phyloP scores from a whole-genome alignment of 139 green algal species.

The Eudorina sp. region DNA sequence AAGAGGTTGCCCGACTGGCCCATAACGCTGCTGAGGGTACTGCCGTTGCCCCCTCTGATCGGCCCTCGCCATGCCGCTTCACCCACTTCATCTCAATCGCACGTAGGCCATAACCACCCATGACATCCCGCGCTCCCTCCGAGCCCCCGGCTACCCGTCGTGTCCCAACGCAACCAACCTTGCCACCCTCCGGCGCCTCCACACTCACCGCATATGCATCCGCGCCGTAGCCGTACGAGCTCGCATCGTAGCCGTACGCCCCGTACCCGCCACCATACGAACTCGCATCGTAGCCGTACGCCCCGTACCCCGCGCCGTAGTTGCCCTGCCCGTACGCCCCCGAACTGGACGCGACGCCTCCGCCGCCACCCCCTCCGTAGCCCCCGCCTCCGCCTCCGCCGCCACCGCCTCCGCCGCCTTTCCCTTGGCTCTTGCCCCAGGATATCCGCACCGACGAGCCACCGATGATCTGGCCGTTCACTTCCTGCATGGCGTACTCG shows the following conservation, averaged over 20 bases:
- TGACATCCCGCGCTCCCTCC: too few relatives aligned
- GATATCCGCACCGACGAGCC: constrained; percentile 75
- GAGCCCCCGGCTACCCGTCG: too few relatives aligned
- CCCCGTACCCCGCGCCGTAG: constrained; percentile 6
- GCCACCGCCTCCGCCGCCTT: background rate
- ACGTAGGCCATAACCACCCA: background rate
- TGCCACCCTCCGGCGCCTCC: too few relatives aligned
- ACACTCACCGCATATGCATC: constrained; percentile 34
- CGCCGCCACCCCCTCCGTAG: background rate
- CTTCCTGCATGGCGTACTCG: constrained; percentile 80
- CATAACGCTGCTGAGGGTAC: too few relatives aligned
- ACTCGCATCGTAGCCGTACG: constrained; percentile 31
- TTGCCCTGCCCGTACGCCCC: background rate
- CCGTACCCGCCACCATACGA: constrained; percentile 17
- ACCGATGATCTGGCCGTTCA: constrained; percentile 81
- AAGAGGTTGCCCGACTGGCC: too few relatives aligned
- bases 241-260: constrained; percentile 36
- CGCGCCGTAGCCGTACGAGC: constrained; percentile 6
- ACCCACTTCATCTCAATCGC: too few relatives aligned
- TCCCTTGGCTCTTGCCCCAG: constrained; percentile 71
- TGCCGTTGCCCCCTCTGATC: too few relatives aligned
- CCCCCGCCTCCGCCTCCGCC: constrained; percentile 11
- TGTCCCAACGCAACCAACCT: too few relatives aligned
- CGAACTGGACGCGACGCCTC: background rate
- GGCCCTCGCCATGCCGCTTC: too few relatives aligned